Evolutionary conservation across 768 basidiomycete species (phyloP).

Genomic region (Lentinula boryana): DNA sequence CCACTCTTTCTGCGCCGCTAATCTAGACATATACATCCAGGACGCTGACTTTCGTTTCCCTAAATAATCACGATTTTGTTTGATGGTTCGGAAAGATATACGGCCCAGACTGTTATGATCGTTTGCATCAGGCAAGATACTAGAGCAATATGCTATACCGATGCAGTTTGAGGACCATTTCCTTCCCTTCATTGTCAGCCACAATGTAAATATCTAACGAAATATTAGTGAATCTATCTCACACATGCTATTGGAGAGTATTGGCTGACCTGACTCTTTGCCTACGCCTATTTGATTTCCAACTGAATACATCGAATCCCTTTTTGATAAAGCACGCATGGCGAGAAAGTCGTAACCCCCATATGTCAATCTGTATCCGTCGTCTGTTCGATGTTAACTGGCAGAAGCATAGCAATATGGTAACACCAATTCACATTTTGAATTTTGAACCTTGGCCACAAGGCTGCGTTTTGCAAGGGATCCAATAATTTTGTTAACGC

Average conservation of each 20-base stretch:
- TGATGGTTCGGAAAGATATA: conserved; percentile 96
- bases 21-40: conserved; percentile 99
- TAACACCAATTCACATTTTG: conserved; percentile 61
- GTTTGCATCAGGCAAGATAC: background rate
- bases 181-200: conserved; percentile 75
- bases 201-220: conserved; percentile 81
- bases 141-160: conserved; percentile 42
- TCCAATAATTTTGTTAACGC: conserved; percentile 89
- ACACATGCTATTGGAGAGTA: conserved; percentile 12
- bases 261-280: conserved; percentile 81
- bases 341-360: conserved; percentile 98
- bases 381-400: conserved; percentile 50
- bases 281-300: conserved; percentile 99
- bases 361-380: conserved; percentile 95
- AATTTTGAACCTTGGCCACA: conserved; percentile 83
- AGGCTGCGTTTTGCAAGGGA: conserved; percentile 88
- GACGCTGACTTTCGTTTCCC: conserved; percentile 93
- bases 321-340: conserved; percentile 86
- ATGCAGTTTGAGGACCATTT: conserved; percentile 92
- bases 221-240: background rate
- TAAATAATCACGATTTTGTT: conserved; percentile 93
- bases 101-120: conserved; percentile 70
- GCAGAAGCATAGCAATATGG: background rate
- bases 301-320: conserved; percentile 84
- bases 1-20: conserved; percentile 97